These are phyloP conservation scores for Triticum monococcum DNA, from an alignment of 176 grass and related monocot species.

Conservation along the genomic window DNA sequence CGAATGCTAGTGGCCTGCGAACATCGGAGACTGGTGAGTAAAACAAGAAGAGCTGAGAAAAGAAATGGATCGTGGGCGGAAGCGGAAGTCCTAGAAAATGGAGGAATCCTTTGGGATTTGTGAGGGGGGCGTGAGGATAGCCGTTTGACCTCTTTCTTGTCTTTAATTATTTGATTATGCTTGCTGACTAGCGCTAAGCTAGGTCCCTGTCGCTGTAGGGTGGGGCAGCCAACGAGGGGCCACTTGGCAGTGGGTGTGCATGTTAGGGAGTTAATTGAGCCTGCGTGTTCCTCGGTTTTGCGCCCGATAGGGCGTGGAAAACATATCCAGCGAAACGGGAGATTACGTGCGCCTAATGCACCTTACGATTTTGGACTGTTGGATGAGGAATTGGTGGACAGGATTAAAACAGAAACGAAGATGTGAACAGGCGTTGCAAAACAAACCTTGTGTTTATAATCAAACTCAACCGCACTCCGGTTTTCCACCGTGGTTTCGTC, in stretches of 20 bases:
- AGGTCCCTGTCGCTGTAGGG: background rate
- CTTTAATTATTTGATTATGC: background rate
- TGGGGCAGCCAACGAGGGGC: background rate
- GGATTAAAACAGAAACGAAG: no score
- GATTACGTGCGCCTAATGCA: no score
- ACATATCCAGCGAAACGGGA: no score
- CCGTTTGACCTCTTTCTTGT: constrained; percentile 24
- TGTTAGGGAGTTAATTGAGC: no score
- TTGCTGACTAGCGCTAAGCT: background rate
- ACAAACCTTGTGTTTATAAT: no score
- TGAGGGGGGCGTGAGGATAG: background rate
- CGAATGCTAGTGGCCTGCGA: background rate
- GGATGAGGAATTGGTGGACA: no score
- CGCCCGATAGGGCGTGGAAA: no score
- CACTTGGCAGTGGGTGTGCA: background rate
- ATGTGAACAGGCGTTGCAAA: no score
- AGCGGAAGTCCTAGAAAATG: constrained; percentile 26
- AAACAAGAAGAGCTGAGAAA: background rate
- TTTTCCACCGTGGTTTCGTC: no score
- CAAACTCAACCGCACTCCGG: no score
- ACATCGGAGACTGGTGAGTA: background rate
- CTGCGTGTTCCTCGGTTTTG: no score
- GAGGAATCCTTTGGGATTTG: constrained; percentile 14
- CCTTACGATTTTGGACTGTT: no score
- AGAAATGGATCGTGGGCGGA: background rate